Evolutionary conservation across 2,329 filamentous ascomycete species (phyloP), one percentile per base, ranked within the genome.

Genomic region (Ophiostoma sp.): DNA sequence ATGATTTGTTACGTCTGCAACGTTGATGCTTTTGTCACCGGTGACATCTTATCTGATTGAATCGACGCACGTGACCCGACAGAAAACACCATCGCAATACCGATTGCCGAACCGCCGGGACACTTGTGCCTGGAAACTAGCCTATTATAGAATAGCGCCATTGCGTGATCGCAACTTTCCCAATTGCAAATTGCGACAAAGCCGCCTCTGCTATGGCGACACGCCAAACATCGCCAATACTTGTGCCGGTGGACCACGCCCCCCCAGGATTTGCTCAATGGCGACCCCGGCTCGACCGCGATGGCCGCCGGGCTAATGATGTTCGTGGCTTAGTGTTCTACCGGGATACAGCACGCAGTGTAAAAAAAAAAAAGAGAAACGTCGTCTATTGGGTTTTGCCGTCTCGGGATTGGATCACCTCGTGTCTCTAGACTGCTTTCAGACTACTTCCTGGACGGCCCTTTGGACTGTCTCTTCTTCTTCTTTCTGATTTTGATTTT

Each of bases 131-230:
- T 64, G 55, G n/a, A 8, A 0, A 27, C 65, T 60, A 64, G 14
- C 70, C 68, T 0, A 1, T 41, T 64, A 3, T 0, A 41, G 72
- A 8, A 52, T 72, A 72, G 71, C 6, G 47, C 67, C 58, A 74
- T 74, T 72, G 72, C 73, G 73, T 74, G 73, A 72, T 74, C 69
- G 67, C 68, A 52, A 64, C 68, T n/a, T 63, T 52, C 18, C 16
- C 40, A 45, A 65, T 65, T 66, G 60, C 62, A 60, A 68, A 68
- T 66, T 65, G 65, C 66, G 41, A 64, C 52, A 65, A 42, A 55
- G 63, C 68, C 62, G 66, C 55, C 36, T 44, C 42, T 38, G 64
- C 38, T 63, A 69, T 66, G 44, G 64, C 58, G 65, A 68, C 63
- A 65, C 27, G 62, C 38, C 42, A 16, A 36, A 8, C 45, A 5